Conservation (phyloP, 768 basidiomycete genomes). For the Panellus pusillus region DNA sequence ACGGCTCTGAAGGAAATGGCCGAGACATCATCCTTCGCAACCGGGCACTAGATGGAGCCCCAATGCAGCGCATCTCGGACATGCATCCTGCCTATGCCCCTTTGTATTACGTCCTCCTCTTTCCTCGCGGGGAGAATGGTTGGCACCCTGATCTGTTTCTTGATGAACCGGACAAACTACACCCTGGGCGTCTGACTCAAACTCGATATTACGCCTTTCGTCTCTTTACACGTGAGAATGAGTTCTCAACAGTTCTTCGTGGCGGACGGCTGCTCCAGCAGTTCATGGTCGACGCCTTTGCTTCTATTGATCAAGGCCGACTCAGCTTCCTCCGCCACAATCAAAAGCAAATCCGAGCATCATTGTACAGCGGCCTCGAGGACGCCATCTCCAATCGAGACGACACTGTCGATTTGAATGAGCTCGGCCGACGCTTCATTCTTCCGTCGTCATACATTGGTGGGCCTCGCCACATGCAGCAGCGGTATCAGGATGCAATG, state of each 20-base stretch:
- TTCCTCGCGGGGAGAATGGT: conserved; percentile 32
- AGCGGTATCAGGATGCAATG: conserved; percentile 38
- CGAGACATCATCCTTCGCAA: conserved; percentile 35
- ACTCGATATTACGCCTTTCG: background rate
- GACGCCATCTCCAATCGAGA: conserved; percentile 24
- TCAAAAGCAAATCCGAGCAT: conserved; percentile 30
- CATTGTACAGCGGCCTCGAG: conserved; percentile 31
- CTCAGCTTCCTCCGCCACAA: conserved; percentile 31
- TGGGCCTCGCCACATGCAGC: conserved; percentile 34
- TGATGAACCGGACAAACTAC: background rate
- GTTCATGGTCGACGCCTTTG: conserved; percentile 40
- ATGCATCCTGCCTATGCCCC: conserved; percentile 29
- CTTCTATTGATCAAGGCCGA: conserved; percentile 31
- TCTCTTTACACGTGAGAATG: background rate
- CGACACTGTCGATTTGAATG: conserved; percentile 22
- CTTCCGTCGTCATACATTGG: conserved; percentile 22
- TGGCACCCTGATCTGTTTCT: conserved; percentile 29
- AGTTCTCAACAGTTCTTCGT: conserved; percentile 31
- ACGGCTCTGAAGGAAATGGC: conserved; percentile 24
- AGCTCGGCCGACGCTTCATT: conserved; percentile 27
- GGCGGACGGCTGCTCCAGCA: conserved; percentile 39
- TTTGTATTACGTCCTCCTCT: conserved; percentile 37
- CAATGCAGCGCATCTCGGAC: conserved; percentile 29
- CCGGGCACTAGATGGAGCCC: conserved; percentile 8
- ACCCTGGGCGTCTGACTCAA: conserved; percentile 9